Base-by-base conservation (phyloP, 106 monocot genomes). In the Triglochin maritima region DNA sequence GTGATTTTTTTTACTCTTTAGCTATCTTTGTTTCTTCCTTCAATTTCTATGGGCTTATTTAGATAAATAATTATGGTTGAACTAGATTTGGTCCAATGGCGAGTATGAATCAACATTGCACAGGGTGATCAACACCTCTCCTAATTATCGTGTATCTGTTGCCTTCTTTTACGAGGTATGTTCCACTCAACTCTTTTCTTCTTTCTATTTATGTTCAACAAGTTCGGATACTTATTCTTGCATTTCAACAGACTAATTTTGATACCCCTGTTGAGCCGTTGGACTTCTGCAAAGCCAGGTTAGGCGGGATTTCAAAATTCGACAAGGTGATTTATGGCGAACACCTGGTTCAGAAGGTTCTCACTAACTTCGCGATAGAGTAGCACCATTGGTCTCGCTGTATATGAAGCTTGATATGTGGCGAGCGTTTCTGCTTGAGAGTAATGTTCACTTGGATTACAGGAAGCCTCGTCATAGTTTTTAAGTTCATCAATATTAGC, bases 161-260 rank as follows among this genome's bases (percentile, higher is more conserved):
- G 94, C 77, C 3, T 94, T 83, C 73, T 94, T 94, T 51, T 90
- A 85, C 49, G 94, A 94, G 89, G 94, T 89, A 76, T 62, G 51
- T 17, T 0, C 9, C 59, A 0, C 48, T 42, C 13, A 0, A 9
- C 17, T 51, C 50, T 43, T 49, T 15, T 49, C 44, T 50, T 41
- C n/a, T 9, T 44, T 14, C 14, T 13, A 13, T 63, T 4, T 41
- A 60, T 60, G 9, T 13, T 3, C 9, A 29, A 9, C 9, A 9
- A 13, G 41, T 44, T 2, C 4, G 1, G 44, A 57, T 47, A 6
- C 11, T 3, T 12, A 48, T 16, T 9, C 12, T 46, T 58, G 5
- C 44, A 51, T 51, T 60, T 17, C 41, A 14, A 44, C 59, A 74
- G 74, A 49, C 74, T 4, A 74, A 74, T 44, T 74, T 74, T 51